A percentile compares a stretch with the other conserved stretches of the same genome.
phyloP scores from a whole-genome alignment of 129 eudicot genomes.

The Silybum marianum region DNA sequence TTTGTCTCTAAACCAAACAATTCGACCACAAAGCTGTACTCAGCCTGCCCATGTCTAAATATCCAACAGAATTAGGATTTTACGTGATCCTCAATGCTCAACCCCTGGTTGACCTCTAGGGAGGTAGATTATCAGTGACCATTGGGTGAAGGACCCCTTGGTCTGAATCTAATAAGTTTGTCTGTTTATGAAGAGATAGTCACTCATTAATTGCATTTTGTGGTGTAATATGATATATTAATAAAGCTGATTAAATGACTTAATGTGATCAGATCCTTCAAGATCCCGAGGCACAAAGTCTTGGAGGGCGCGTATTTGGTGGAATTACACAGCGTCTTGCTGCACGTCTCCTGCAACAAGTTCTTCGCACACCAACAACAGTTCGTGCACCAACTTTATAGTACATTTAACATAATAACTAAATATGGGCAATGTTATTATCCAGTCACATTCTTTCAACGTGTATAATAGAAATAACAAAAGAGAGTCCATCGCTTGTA shows the following conservation, averaged over 20 bases:
- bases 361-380: slow-evolving; percentile 68
- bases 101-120: neutral
- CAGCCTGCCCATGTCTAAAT: neutral
- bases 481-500: slow-evolving; percentile 22
- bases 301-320: slow-evolving; percentile 85
- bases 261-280: slow-evolving; percentile 70
- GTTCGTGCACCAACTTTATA: slow-evolving; percentile 40
- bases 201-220: neutral
- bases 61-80: neutral
- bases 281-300: slow-evolving; percentile 78
- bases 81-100: neutral
- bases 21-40: neutral
- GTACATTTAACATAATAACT: slow-evolving; percentile 14
- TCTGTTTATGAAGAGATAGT: neutral
- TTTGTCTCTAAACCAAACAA: neutral
- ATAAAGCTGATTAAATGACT: slow-evolving; percentile 9
- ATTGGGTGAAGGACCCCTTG: neutral
- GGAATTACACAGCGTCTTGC: slow-evolving; percentile 93
- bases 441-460: slow-evolving; percentile 30
- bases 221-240: neutral
- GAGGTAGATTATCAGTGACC: no score
- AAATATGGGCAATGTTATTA: neutral
- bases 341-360: slow-evolving; percentile 93
- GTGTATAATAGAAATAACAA: slow-evolving; percentile 31
- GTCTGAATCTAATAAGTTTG: neutral